Evolutionary conservation across 129 eudicot species (phyloP).

Genomic region (Helianthus tuberosus): DNA sequence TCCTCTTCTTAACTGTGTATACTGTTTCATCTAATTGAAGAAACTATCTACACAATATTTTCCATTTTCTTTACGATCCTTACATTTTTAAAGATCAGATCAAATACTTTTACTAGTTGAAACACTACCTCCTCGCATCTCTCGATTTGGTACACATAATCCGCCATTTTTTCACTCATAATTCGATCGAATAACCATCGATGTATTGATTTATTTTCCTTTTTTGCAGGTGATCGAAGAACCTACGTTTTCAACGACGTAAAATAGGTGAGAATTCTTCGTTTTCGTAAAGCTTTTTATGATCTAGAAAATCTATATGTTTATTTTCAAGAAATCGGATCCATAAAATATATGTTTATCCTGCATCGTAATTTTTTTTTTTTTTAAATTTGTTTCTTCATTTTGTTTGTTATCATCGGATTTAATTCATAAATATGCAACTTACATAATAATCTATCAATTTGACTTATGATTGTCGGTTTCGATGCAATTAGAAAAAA

Average conservation of each 20-base stretch:
- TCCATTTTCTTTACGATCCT: conserved; percentile 36
- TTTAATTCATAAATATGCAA: neutral
- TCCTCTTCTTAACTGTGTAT: neutral
- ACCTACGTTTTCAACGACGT: conserved; percentile 1
- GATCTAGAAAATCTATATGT: neutral
- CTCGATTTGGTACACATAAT: conserved; percentile 18
- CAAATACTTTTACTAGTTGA: too few relatives aligned
- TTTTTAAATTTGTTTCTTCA: too few relatives aligned
- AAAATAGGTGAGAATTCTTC: conserved; percentile 33
- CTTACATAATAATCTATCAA: neutral
- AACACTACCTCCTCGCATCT: too few relatives aligned
- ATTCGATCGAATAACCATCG: neutral
- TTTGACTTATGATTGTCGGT: conserved; percentile 31
- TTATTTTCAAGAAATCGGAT: too few relatives aligned
- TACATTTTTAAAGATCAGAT: conserved; percentile 4
- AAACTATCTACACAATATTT: neutral
- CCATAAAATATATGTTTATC: too few relatives aligned
- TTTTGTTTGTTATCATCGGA: neutral
- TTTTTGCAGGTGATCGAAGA: conserved; percentile 34
- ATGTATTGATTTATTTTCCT: neutral
- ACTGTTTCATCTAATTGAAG: neutral
- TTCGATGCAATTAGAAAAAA: conserved; percentile 27
- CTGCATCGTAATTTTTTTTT: too few relatives aligned
- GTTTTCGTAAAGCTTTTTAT: neutral
- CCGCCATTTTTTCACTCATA: conserved; percentile 9